Evolutionary conservation across 192 early-diverging fungal genomes (phyloP).

Genomic region (Umbelopsis vinacea): DNA sequence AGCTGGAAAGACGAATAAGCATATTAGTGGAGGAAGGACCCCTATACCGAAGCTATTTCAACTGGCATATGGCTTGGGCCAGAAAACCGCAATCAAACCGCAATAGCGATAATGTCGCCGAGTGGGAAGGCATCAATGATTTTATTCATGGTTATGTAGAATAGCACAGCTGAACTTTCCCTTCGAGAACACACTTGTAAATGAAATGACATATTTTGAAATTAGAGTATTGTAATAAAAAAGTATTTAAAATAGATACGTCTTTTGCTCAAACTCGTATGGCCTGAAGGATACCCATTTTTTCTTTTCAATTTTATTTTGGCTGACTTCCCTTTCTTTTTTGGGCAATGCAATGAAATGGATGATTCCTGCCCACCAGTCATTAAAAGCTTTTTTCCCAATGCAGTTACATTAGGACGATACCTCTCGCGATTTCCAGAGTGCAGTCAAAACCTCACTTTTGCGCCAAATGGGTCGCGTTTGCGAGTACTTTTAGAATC

Average conservation of each 20-base stretch:
- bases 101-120: neutral
- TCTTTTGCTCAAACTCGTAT: too few relatives aligned
- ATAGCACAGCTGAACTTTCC: neutral
- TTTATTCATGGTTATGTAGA: constrained; percentile 8
- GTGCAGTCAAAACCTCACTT: neutral
- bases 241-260: too few relatives aligned
- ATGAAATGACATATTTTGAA: too few relatives aligned
- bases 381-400: neutral
- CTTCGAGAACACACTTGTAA: too few relatives aligned
- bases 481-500: constrained; percentile 1
- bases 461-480: neutral
- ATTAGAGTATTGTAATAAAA: too few relatives aligned
- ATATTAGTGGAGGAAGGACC: neutral
- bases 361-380: neutral
- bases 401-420: neutral
- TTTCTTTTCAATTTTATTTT: too few relatives aligned
- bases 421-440: neutral
- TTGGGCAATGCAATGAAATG: neutral
- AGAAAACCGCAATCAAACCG: neutral
- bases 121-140: constrained; percentile 13
- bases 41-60: neutral
- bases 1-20: neutral
- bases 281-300: too few relatives aligned
- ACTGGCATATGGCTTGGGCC: constrained; percentile 17
- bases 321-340: too few relatives aligned